phyloP scores from a whole-genome alignment of 352 stramenopile genomes.

The Globisporangium alternatum region DNA sequence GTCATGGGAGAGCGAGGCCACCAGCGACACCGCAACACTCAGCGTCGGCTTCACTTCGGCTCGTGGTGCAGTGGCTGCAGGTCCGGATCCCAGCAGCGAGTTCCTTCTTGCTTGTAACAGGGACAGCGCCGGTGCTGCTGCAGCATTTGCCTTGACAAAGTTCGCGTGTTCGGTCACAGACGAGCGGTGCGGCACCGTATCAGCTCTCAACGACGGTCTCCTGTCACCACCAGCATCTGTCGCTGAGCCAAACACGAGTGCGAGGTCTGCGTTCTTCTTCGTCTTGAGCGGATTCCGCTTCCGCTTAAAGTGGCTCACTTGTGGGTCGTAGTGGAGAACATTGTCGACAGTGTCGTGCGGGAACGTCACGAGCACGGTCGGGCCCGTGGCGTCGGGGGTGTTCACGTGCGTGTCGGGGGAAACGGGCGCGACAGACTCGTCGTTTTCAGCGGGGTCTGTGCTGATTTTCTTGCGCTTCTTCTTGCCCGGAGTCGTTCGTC shows the following conservation, averaged over 20 bases:
- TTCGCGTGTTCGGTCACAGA: constrained; percentile 11
- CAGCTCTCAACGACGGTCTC: not conserved
- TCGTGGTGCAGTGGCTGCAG: not conserved
- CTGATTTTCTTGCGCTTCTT: constrained; percentile 50
- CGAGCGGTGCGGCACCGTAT: not conserved
- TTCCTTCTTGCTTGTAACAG: constrained; percentile 6
- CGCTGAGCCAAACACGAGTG: constrained; percentile 32
- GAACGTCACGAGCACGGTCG: constrained; percentile 60
- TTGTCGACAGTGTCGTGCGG: constrained; percentile 34
- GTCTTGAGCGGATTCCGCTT: constrained; percentile 23
- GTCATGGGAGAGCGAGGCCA: constrained; percentile 67
- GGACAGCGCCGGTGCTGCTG: not conserved
- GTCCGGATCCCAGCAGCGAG: constrained; percentile 5
- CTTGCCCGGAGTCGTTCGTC: constrained; percentile 29
- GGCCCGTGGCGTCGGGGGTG: constrained; percentile 38
- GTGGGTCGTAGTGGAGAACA: constrained; percentile 34
- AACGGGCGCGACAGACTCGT: constrained; percentile 55
- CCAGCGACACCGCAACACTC: constrained; percentile 65
- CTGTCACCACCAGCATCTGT: not conserved
- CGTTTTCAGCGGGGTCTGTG: constrained; percentile 39
- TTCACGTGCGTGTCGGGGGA: constrained; percentile 76
- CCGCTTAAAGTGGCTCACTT: constrained; percentile 62
- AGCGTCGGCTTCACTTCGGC: constrained; percentile 39
- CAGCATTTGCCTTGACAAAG: not conserved
- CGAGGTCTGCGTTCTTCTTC: constrained; percentile 18